These are phyloP conservation scores for Yarrowia deformans DNA, from an alignment of 805 yeast genomes.

Conservation along the genomic window DNA sequence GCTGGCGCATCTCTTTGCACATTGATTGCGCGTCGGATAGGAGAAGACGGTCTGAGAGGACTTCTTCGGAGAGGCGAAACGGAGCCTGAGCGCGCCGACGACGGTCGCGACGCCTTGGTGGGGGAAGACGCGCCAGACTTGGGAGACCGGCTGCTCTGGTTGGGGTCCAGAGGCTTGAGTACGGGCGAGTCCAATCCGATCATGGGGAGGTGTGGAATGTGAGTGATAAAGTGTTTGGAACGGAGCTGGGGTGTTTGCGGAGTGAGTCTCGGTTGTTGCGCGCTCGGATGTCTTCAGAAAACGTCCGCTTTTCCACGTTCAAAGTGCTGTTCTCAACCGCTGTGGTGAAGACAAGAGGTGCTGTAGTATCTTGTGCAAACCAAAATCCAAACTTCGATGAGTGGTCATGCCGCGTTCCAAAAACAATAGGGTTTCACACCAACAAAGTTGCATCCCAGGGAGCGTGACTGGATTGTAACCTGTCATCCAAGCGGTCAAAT, in stretches of 20 bases:
- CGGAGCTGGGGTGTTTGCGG: not conserved
- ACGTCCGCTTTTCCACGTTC: conserved; percentile 3
- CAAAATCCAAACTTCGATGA: conserved; percentile 19
- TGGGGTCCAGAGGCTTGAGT: conserved; percentile 30
- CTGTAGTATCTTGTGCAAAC: not conserved
- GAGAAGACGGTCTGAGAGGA: conserved; percentile 12
- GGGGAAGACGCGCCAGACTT: conserved; percentile 33
- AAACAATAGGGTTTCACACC: conserved; percentile 22
- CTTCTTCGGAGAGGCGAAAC: conserved; percentile 22
- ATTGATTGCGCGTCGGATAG: conserved; percentile 31
- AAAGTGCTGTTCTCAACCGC: conserved; percentile 4
- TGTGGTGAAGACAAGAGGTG: not conserved
- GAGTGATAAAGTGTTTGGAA: conserved; percentile 14
- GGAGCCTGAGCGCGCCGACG: conserved; percentile 27
- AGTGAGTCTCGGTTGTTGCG: not conserved
- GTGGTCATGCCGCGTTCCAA: conserved; percentile 28
- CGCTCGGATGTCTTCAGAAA: not conserved
- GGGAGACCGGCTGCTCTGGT: conserved; percentile 32
- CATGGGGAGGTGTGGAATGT: conserved; percentile 29
- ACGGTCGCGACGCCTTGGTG: conserved; percentile 13
- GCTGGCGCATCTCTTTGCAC: conserved; percentile 32
- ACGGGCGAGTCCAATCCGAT: conserved; percentile 38
- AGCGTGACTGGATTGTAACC: conserved; percentile 32
- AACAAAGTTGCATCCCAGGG: conserved; percentile 24
- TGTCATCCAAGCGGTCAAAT: not conserved